These are phyloP conservation scores for Cephalotrichum gorgonifer DNA, from an alignment of 2,329 filamentous ascomycete species.

Conservation along the genomic window DNA sequence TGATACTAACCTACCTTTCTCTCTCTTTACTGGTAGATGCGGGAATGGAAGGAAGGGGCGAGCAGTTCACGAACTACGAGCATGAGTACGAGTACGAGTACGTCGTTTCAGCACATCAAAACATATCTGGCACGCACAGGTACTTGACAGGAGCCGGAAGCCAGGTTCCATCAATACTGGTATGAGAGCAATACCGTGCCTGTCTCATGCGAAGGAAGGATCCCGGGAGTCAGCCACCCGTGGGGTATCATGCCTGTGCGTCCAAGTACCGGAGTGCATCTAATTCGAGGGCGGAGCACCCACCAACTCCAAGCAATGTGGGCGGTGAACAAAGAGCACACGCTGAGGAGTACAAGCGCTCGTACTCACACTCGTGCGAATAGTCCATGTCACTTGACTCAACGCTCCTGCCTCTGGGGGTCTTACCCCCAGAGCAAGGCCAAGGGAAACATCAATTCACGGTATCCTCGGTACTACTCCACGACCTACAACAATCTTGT, in stretches of 20 bases:
- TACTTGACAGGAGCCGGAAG: background rate
- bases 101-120: background rate
- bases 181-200: no score
- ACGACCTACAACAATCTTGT: background rate
- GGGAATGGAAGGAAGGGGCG: background rate
- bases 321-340: background rate
- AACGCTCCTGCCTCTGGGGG: background rate
- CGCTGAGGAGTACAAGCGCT: no score
- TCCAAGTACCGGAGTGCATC: background rate
- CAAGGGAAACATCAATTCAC: background rate
- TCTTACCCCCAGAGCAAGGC: background rate
- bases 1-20: background rate
- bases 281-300: background rate
- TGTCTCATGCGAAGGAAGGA: no score
- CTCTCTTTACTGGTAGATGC: background rate
- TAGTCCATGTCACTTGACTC: background rate
- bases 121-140: background rate
- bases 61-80: background rate
- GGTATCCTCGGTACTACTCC: background rate
- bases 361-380: no score
- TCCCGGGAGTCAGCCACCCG: no score
- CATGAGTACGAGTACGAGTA: background rate
- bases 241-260: background rate
- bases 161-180: background rate
- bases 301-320: background rate